Evolutionary conservation across 306 rosid species (phyloP).

Genomic region (Sesbania bispinosa): DNA sequence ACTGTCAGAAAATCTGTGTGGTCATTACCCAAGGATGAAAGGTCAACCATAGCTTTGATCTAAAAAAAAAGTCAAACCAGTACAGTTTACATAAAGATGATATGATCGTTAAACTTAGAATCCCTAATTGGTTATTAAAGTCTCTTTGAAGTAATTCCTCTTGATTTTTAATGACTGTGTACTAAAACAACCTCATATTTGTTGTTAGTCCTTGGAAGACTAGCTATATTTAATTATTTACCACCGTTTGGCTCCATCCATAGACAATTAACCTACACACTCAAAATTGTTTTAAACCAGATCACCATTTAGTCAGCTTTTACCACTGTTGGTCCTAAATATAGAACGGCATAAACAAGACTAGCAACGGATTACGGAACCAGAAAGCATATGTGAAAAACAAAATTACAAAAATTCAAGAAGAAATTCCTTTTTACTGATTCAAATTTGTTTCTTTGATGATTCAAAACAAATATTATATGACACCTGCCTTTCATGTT

Average conservation of each 20-base stretch:
- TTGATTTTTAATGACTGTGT: not conserved
- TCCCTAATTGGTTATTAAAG: not conserved
- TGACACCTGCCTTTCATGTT: not conserved
- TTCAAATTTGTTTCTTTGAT: not conserved
- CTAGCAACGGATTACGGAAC: not conserved
- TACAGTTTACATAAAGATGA: not conserved
- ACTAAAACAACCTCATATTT: not conserved
- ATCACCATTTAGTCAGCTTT: conserved; percentile 7
- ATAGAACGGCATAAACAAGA: not conserved
- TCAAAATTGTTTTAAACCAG: not conserved
- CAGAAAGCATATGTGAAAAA: not conserved
- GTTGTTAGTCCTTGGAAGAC: no score
- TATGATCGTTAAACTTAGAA: not conserved
- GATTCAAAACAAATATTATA: not conserved
- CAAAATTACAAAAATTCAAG: not conserved
- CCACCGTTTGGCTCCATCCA: not conserved
- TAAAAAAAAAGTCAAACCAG: no score
- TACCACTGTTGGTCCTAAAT: not conserved
- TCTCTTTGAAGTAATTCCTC: not conserved
- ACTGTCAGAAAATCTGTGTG: not conserved
- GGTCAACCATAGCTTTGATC: no score
- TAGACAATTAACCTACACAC: not conserved
- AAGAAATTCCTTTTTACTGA: not conserved
- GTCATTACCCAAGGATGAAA: not conserved
- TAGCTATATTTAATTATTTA: not conserved